Evolutionary conservation across 1,284 basidiomycete species (phyloP).

Genomic region (Pseudozyma thailandica): DNA sequence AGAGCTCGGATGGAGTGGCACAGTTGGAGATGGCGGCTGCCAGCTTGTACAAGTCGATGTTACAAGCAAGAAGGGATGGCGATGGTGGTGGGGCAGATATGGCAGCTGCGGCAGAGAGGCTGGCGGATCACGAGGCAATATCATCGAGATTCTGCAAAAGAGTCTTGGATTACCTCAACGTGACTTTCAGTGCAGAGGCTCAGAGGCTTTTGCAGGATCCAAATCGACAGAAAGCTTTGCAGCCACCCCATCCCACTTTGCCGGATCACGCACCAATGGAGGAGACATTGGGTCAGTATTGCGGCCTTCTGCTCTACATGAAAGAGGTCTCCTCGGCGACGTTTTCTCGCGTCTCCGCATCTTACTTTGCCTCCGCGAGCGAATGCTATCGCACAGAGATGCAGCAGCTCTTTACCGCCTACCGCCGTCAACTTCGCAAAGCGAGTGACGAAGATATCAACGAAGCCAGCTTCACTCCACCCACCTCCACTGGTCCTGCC

Average conservation of each 20-base stretch:
- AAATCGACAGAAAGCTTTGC: slow-evolving; percentile 30
- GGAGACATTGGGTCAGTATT: slow-evolving; percentile 83
- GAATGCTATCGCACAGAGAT: slow-evolving; percentile 61
- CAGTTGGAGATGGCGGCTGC: slow-evolving; percentile 82
- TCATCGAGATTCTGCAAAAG: slow-evolving; percentile 91
- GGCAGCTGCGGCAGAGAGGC: slow-evolving; percentile 83
- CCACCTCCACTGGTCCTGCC: slow-evolving; percentile 12
- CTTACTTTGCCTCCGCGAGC: slow-evolving; percentile 56
- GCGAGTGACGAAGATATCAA: slow-evolving; percentile 52
- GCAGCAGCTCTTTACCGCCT: slow-evolving; percentile 50
- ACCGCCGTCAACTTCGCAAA: slow-evolving; percentile 41
- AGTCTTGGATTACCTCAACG: slow-evolving; percentile 84
- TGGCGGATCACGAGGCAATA: slow-evolving; percentile 87
- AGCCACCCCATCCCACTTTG: slow-evolving; percentile 53
- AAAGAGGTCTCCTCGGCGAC: slow-evolving; percentile 79
- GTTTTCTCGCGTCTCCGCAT: slow-evolving; percentile 57
- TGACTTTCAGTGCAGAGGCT: slow-evolving; percentile 77
- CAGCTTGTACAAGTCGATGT: slow-evolving; percentile 92
- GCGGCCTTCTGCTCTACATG: slow-evolving; percentile 88
- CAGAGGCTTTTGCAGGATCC: slow-evolving; percentile 52
- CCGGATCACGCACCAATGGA: slow-evolving; percentile 72
- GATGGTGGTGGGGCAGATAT: slow-evolving; percentile 75
- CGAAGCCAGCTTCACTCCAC: slow-evolving; percentile 42
- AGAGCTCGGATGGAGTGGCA: slow-evolving; percentile 78
- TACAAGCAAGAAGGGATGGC: slow-evolving; percentile 82